Evolutionary conservation across 2,329 filamentous ascomycete genomes (phyloP).

Genomic region (Ceratocystis papillata): DNA sequence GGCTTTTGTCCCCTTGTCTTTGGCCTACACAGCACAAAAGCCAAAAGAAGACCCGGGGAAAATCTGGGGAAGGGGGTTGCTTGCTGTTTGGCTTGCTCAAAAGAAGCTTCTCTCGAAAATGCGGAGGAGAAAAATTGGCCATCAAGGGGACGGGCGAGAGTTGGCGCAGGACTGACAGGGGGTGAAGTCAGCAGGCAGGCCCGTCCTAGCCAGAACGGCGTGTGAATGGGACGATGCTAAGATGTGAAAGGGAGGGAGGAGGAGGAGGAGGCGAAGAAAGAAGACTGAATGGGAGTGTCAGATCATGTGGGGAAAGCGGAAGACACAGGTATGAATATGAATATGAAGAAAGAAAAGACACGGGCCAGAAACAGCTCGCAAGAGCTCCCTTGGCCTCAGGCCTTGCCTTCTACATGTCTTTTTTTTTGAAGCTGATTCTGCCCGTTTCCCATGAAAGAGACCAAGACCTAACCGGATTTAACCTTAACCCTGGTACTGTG

Average conservation of each 20-base stretch:
- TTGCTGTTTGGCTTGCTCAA: not conserved
- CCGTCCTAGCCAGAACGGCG: too few species aligned
- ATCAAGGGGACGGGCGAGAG: not conserved
- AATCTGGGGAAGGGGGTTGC: not conserved
- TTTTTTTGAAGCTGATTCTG: not conserved
- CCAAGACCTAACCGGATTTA: not conserved
- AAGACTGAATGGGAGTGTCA: not conserved
- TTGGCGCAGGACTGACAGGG: not conserved
- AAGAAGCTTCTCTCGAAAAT: slow-evolving; percentile 12
- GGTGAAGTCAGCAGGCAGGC: not conserved
- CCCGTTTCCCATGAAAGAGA: not conserved
- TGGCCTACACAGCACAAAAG: not conserved
- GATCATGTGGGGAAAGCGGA: not conserved
- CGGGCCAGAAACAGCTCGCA: not conserved
- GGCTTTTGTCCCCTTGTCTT: not conserved
- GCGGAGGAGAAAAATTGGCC: not conserved
- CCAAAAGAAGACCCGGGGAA: not conserved
- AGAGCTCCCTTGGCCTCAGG: not conserved
- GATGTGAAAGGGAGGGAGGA: not conserved
- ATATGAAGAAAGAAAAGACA: not conserved
- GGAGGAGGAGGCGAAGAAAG: not conserved
- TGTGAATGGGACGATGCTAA: not conserved
- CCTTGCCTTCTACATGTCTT: not conserved
- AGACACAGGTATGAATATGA: not conserved
- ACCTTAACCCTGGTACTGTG: slow-evolving; percentile 3